Base-by-base conservation (phyloP, 441 rosid genomes). In the Mallotus repandus region DNA sequence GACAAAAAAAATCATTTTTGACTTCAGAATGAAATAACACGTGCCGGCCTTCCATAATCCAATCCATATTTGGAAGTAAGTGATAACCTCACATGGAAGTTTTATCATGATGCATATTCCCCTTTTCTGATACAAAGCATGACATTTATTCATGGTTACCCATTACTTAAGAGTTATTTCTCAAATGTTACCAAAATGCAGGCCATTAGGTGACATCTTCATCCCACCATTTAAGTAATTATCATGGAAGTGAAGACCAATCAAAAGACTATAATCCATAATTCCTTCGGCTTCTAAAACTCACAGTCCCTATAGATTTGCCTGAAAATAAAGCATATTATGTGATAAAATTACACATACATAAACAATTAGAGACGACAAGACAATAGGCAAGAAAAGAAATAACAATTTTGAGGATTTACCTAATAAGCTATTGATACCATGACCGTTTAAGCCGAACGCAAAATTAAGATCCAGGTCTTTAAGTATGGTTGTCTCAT, bases 211-310 rank as follows among this genome's bases (percentile, higher is more conserved):
- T 12, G 94, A 91, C 68, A 83, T 79, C 21, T 91, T 91, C 88
- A 85, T 84, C 69, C 89, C 88, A 76, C 87, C 97, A 59, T 86
- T 85, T 0, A 88, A 84, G 77, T 64, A 86, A 76, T 89, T 91
- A 73, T 90, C 96, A 2, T 92, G 89, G 80, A 94, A 94, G 79
- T 94, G 98, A 74, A 94, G 81, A 56, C 98, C 98, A 55, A 94
- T 79, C 76, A 93, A 64, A n/a, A 94, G 96, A 81, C 98, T 94
- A 46, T 94, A 94, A 80, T 94, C 97, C 97, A 94, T 94, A 53
- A 94, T 92, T 64, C 90, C 83, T 82, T 87, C 97, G 18, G 91
- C 88, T 83, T 94, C 97, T 83, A 94, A 86, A 94, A 94, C 83
- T 91, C 93, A 69, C 99, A 92, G 60, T 94, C 99, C 56, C 94